Percentiles rank a stretch among this genome's conserved stretches.
phyloP scores from a whole-genome alignment of 148 eudicot genomes.

The Persicaria tinctoria region DNA sequence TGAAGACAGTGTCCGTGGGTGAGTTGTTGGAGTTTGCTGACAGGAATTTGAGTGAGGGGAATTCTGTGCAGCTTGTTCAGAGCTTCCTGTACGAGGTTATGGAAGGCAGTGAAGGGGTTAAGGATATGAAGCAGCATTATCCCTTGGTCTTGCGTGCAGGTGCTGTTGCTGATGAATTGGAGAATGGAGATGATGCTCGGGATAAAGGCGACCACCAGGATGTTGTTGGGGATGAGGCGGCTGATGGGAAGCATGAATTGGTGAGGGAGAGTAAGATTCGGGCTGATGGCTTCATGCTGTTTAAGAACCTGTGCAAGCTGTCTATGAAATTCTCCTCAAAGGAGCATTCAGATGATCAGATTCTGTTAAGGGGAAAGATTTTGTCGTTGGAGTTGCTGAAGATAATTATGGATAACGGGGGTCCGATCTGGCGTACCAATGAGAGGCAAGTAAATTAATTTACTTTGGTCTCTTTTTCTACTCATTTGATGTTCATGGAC shows the following conservation, averaged over 20 bases:
- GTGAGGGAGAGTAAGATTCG: constrained; percentile 49
- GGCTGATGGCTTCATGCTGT: constrained; percentile 79
- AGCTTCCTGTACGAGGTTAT: constrained; percentile 60
- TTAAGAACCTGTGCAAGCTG: constrained; percentile 81
- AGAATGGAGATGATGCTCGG: constrained; percentile 15
- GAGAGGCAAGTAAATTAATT: constrained; percentile 51
- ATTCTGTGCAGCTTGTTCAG: constrained; percentile 73
- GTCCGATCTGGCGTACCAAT: constrained; percentile 75
- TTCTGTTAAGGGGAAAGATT: constrained; percentile 81
- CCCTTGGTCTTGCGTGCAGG: constrained; percentile 9
- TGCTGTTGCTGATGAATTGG: constrained; percentile 2
- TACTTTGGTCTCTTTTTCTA: background rate
- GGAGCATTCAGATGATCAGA: constrained; percentile 83
- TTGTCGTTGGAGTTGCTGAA: constrained; percentile 88
- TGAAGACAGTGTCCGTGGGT: constrained; percentile 45
- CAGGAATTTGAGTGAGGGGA: constrained; percentile 88
- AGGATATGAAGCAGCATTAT: constrained; percentile 15
- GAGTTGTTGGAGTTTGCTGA: constrained; percentile 82
- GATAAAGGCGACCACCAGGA: constrained; percentile 21
- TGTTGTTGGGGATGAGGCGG: constrained; percentile 13
- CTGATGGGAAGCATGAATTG: constrained; percentile 21
- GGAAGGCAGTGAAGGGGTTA: constrained; percentile 38
- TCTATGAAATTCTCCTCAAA: constrained; percentile 94
- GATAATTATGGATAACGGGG: constrained; percentile 78
- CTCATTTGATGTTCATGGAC: constrained; percentile 2